Evolutionary conservation across 1,284 basidiomycete species (phyloP).

Genomic region (Lentinula novae-zelandiae): DNA sequence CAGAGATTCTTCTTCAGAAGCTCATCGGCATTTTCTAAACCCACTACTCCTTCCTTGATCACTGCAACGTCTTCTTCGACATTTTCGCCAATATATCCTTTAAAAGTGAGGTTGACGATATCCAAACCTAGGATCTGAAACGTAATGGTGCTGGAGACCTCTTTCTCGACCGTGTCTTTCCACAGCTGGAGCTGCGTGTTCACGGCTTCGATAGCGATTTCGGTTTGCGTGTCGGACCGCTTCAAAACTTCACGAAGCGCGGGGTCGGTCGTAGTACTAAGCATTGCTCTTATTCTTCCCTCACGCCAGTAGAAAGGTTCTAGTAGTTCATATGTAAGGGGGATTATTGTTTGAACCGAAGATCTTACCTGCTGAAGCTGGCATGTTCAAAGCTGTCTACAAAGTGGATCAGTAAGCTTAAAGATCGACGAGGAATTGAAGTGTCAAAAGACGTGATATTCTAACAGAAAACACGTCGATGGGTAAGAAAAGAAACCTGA

Average conservation of each 20-base stretch:
- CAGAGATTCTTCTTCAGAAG: not conserved
- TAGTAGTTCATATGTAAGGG: not conserved
- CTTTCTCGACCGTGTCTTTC: not conserved
- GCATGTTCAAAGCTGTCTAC: too few relatives aligned
- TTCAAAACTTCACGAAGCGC: not conserved
- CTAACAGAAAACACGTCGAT: too few relatives aligned
- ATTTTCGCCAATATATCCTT: not conserved
- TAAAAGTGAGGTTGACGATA: not conserved
- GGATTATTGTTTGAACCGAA: not conserved
- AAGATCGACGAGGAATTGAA: too few relatives aligned
- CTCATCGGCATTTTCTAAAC: not conserved
- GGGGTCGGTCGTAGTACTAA: not conserved
- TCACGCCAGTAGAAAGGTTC: not conserved
- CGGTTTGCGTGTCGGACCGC: not conserved
- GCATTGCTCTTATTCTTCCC: not conserved
- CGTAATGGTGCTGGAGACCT: not conserved
- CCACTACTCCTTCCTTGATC: not conserved
- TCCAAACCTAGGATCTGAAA: slow-evolving; percentile 1
- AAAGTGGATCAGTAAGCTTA: too few relatives aligned
- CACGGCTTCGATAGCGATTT: not conserved
- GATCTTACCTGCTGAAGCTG: too few relatives aligned
- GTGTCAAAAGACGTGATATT: too few relatives aligned
- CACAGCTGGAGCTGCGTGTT: not conserved
- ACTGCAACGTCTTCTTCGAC: not conserved
- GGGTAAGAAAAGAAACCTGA: too few relatives aligned